Evolutionary conservation across 2,329 filamentous ascomycete species (phyloP), one percentile per base, ranked within the genome.

Genomic region (Fulvia fulva): DNA sequence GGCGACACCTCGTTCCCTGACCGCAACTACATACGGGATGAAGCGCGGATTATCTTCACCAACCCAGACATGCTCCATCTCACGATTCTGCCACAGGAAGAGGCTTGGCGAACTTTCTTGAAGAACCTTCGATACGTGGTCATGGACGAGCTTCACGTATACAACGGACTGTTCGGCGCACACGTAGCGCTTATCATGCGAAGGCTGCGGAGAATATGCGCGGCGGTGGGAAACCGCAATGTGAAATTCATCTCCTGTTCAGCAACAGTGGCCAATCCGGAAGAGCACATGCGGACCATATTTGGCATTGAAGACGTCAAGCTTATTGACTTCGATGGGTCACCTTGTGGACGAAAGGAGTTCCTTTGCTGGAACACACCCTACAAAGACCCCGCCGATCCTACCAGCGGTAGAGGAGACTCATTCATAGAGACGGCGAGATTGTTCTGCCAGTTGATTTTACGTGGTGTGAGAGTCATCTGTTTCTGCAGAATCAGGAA

Each of bases 351-450:
- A 0, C 82, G 91, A 22, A 97, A 97, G 71, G 93, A 97, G 68
- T 97, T 97, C 58, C 71, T 99, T 6, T 97, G 92, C 73, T 99
- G 94, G 94, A 97, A 99, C 67, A 97, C 93, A 0, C 94, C 94
- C 0, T 96, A 86, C 74, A 95, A 91, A 71, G 93, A 97, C 65
- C 91, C 93, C 0, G 83, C 81, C 0, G 93, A 97, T 73, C 89
- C 91, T 8, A 85, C 88, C 0, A 96, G 90, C 67, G 93, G 94
- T 1, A 85, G 94, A 58, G 90, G 90, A 14, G 90, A 90, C 71
- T 87, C 87, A 3, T 85, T 95, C 71, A 82, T 84, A 4, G 93
- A 99, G 74, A 89, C 90, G n/a, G 91, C 94, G 1, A 86, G 89
- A 45, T 77, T 99, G 0, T 96, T 99, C 69, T 96, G 91, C 67